Percentiles rank a stretch among this genome's conserved stretches.
Evolutionary conservation across 495 filamentous ascomycete genomes (phyloP).

Genomic region (Jackrogersella minutella): DNA sequence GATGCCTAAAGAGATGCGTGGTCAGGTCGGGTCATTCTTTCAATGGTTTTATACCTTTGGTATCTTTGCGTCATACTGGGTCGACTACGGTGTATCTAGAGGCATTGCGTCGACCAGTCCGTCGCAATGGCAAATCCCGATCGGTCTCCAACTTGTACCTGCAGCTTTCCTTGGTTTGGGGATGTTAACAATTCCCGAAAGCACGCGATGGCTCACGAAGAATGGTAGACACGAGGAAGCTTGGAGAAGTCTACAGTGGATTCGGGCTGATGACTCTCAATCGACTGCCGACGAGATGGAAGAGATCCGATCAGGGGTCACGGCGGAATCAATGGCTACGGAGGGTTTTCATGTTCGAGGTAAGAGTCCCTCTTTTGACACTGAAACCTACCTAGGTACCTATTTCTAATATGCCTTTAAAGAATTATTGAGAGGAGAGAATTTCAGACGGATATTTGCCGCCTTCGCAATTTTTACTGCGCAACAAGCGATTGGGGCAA

Average conservation of each 20-base stretch:
- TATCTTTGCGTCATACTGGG: conserved; percentile 61
- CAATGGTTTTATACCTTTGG: conserved; percentile 55
- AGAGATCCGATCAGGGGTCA: conserved; percentile 50
- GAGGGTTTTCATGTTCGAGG: conserved; percentile 38
- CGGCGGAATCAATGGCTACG: conserved; percentile 48
- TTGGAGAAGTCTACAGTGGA: conserved; percentile 56
- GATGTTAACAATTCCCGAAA: conserved; percentile 58
- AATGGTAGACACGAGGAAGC: conserved; percentile 58
- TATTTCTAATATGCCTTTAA: background rate
- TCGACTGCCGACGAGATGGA: conserved; percentile 50
- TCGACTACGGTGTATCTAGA: conserved; percentile 57
- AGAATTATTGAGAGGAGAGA: conserved; percentile 48
- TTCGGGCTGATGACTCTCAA: conserved; percentile 53
- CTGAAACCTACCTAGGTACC: background rate
- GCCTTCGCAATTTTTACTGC: conserved; percentile 61
- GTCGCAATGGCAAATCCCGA: conserved; percentile 62
- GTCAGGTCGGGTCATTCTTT: conserved; percentile 56
- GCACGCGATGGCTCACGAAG: conserved; percentile 60
- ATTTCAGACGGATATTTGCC: conserved; percentile 50
- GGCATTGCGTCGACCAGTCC: conserved; percentile 42
- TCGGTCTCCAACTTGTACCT: conserved; percentile 59
- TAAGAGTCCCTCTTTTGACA: background rate
- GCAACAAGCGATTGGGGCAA: conserved; percentile 53
- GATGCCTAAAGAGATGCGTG: conserved; percentile 62
- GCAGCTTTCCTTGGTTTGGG: conserved; percentile 55